Percentiles rank a stretch among this genome's conserved stretches.
phyloP scores from a whole-genome alignment of 805 yeast genomes.

The Priceomyces castillae region DNA sequence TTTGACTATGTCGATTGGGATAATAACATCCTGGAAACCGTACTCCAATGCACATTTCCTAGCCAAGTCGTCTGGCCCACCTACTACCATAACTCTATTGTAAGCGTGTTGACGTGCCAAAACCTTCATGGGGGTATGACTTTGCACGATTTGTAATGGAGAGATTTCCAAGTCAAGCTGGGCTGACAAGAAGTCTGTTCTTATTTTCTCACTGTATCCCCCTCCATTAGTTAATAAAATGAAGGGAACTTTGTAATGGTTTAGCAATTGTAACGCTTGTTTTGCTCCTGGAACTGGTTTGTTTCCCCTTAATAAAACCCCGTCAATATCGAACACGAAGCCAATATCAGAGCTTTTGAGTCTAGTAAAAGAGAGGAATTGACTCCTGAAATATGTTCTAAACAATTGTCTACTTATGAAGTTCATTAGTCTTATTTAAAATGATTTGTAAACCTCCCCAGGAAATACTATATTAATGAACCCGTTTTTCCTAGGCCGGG shows the following conservation, averaged over 20 bases:
- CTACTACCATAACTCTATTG: constrained; percentile 72
- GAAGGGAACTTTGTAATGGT: constrained; percentile 62
- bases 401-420: not conserved
- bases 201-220: constrained; percentile 63
- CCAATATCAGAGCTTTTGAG: constrained; percentile 17
- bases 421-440: no score
- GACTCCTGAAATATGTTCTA: not conserved
- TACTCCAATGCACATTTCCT: constrained; percentile 69
- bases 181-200: constrained; percentile 52
- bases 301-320: constrained; percentile 77
- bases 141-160: constrained; percentile 69
- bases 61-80: constrained; percentile 73
- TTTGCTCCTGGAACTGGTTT: constrained; percentile 64
- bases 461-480: no score
- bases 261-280: constrained; percentile 54
- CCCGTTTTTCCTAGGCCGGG: no score
- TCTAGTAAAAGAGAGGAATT: not conserved
- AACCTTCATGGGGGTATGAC: constrained; percentile 81
- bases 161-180: constrained; percentile 46
- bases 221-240: constrained; percentile 91
- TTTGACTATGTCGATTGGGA: constrained; percentile 67
- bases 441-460: no score
- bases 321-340: constrained; percentile 66
- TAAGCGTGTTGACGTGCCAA: constrained; percentile 46
- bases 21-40: constrained; percentile 74